Conservation (phyloP, 1,284 basidiomycete species). For the Boletus putidus region DNA sequence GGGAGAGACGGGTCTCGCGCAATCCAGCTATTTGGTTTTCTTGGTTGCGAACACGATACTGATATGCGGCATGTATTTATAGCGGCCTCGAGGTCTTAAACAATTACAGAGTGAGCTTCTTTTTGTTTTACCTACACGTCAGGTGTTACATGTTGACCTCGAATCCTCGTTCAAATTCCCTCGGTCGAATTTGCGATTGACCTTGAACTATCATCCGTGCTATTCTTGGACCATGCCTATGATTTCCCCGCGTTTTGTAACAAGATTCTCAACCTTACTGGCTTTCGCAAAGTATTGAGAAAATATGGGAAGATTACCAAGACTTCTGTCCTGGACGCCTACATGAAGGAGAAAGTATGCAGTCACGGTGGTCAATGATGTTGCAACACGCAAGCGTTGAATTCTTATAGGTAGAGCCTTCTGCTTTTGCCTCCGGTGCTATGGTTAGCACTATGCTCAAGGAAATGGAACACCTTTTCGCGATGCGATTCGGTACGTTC, state of each 20-base stretch:
- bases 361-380: background rate
- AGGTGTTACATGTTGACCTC: conserved; percentile 12
- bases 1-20: background rate
- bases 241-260: background rate
- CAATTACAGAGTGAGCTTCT: conserved; percentile 74
- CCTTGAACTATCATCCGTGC: background rate
- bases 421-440: conserved; percentile 61
- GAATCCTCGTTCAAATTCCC: background rate
- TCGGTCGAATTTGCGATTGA: background rate
- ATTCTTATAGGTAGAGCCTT: conserved; percentile 55
- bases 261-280: conserved; percentile 84
- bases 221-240: background rate
- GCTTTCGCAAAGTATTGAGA: conserved; percentile 89
- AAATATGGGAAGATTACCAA: conserved; percentile 90
- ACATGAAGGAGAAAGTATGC: conserved; percentile 71
- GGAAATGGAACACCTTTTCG: conserved; percentile 74
- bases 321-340: conserved; percentile 66
- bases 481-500: conserved; percentile 68
- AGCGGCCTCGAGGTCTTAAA: conserved; percentile 79
- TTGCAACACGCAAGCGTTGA: background rate
- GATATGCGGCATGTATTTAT: conserved; percentile 10
- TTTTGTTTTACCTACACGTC: too few relatives aligned
- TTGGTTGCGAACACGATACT: conserved; percentile 12
- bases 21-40: background rate
- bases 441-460: conserved; percentile 67